Conservation (phyloP, 768 basidiomycete genomes). For the Russula emetica region DNA sequence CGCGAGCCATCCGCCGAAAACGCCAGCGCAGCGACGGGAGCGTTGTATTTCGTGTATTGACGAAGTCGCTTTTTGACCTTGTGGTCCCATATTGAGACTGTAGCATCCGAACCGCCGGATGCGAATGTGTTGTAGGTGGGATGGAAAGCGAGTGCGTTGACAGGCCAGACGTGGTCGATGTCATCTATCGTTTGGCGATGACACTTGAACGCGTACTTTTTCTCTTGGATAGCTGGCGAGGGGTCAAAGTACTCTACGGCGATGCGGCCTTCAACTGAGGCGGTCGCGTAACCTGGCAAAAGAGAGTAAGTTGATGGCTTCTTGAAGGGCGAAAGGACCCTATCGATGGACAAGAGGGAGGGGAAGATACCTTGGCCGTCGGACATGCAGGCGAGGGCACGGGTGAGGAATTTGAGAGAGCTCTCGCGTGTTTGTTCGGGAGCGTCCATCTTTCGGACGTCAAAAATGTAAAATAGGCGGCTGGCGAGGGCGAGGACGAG, state of each 20-base stretch:
- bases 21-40: constrained; percentile 70
- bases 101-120: constrained; percentile 90
- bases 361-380: constrained; percentile 72
- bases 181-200: constrained; percentile 88
- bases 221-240: constrained; percentile 68
- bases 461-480: constrained; percentile 74
- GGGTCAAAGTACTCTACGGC: constrained; percentile 97
- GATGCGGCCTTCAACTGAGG: constrained; percentile 92
- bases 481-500: constrained; percentile 94
- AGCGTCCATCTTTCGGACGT: constrained; percentile 70
- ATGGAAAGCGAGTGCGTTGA: constrained; percentile 93
- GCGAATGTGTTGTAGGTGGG: constrained; percentile 93
- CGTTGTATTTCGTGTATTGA: constrained; percentile 77
- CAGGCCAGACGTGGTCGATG: constrained; percentile 94
- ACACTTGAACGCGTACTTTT: constrained; percentile 96
- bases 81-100: constrained; percentile 96
- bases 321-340: constrained; percentile 42
- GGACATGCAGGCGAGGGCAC: constrained; percentile 86
- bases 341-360: neutral
- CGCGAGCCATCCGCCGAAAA: constrained; percentile 83
- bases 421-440: constrained; percentile 84
- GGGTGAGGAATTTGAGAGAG: constrained; percentile 92
- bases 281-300: constrained; percentile 78
- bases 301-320: constrained; percentile 49
- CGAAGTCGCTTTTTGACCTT: constrained; percentile 92